A percentile compares a stretch with the other conserved stretches of the same genome.
These are phyloP conservation scores for Tetrahymena borealis DNA, from an alignment of 73 alveolate species.

Conservation along the genomic window DNA sequence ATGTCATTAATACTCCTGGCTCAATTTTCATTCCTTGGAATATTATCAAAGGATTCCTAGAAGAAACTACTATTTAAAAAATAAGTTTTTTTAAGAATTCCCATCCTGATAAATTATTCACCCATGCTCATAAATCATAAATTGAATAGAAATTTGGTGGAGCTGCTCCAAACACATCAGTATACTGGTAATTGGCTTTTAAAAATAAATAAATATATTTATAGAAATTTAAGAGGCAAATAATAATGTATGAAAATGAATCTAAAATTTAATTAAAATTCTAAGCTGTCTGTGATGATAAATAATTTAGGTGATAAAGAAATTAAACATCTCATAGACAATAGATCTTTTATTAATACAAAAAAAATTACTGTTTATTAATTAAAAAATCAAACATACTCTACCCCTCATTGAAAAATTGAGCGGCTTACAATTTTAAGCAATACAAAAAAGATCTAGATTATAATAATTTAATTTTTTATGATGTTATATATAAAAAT, in stretches of 20 bases:
- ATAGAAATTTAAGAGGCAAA: too few species aligned
- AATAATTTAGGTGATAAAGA: too few species aligned
- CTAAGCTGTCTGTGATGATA: too few species aligned
- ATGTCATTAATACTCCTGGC: conserved; percentile 42
- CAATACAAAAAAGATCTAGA: too few species aligned
- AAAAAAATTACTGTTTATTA: too few species aligned
- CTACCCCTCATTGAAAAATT: too few species aligned
- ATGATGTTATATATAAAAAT: not conserved
- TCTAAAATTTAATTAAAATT: too few species aligned
- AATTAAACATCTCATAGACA: too few species aligned
- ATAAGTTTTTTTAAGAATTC: conserved; percentile 2
- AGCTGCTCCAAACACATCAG: not conserved
- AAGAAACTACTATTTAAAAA: conserved; percentile 36
- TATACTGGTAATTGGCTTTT: not conserved
- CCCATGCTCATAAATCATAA: conserved; percentile 7
- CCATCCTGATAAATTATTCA: not conserved
- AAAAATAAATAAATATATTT: not conserved
- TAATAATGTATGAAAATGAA: too few species aligned
- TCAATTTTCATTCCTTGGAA: conserved; percentile 42
- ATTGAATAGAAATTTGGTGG: conserved; percentile 35
- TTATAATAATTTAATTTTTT: not conserved
- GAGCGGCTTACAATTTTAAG: too few species aligned
- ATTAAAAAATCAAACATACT: too few species aligned
- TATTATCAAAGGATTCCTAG: conserved; percentile 44
- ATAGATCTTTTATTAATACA: too few species aligned